These are phyloP conservation scores for Phytophthora palmivora DNA, from an alignment of 352 stramenopile genomes.

Conservation along the genomic window DNA sequence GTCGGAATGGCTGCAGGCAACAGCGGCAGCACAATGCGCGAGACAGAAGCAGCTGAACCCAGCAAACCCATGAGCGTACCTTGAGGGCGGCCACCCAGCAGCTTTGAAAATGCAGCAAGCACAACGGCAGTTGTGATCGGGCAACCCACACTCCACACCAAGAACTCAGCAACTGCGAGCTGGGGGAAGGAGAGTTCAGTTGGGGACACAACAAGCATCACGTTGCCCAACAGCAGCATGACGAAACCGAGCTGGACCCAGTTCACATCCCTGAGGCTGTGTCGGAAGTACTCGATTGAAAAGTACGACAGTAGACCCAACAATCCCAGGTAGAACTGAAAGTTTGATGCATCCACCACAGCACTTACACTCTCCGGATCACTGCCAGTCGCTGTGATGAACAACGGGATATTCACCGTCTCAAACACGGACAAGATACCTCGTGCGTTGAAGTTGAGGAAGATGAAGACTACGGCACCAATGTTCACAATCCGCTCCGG, in stretches of 20 bases:
- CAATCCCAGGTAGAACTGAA: conserved; percentile 78
- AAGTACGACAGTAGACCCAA: conserved; percentile 75
- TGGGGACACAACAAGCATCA: conserved; percentile 56
- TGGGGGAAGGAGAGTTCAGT: conserved; percentile 50
- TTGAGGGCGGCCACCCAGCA: conserved; percentile 68
- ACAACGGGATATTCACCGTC: conserved; percentile 82
- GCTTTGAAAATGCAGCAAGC: conserved; percentile 72
- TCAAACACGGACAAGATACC: too few relatives aligned
- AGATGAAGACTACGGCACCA: too few relatives aligned
- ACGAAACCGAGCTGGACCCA: conserved; percentile 72
- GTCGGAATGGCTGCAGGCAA: too few relatives aligned
- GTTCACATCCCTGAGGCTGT: conserved; percentile 62
- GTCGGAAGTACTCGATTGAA: conserved; percentile 74
- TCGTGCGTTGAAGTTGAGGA: too few relatives aligned
- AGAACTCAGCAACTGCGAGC: conserved; percentile 56
- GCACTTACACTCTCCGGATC: conserved; percentile 54
- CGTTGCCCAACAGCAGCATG: conserved; percentile 63
- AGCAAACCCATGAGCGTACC: conserved; percentile 81
- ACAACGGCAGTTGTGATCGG: too few relatives aligned
- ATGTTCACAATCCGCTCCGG: too few relatives aligned
- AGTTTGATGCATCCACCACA: conserved; percentile 69
- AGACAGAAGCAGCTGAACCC: conserved; percentile 69
- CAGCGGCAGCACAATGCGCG: too few relatives aligned
- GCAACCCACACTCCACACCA: conserved; percentile 84
- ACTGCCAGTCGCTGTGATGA: conserved; percentile 65